phyloP scores from a whole-genome alignment of 805 yeast species.

The Candida silvatica region DNA sequence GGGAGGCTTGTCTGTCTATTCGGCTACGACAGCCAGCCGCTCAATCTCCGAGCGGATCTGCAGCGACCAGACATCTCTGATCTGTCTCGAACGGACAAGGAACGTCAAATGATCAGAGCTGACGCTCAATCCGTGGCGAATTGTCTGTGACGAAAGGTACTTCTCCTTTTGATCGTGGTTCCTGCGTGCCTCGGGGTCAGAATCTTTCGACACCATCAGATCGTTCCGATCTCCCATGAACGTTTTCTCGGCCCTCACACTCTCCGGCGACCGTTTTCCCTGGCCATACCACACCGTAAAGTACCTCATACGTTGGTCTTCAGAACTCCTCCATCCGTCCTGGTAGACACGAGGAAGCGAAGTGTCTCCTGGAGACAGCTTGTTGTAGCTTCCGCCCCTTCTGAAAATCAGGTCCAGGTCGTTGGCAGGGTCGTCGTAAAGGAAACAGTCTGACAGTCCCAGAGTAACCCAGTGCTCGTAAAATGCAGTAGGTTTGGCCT shows the following conservation, averaged over 20 bases:
- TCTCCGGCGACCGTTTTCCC: constrained; percentile 36
- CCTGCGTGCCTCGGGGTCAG: constrained; percentile 8
- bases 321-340: constrained; percentile 82
- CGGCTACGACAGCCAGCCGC: background rate
- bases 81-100: constrained; percentile 74
- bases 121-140: too few relatives aligned
- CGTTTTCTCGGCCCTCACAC: constrained; percentile 5
- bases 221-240: background rate
- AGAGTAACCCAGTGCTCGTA: constrained; percentile 49
- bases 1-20: background rate
- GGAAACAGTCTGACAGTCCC: constrained; percentile 59
- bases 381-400: constrained; percentile 29
- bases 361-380: constrained; percentile 42
- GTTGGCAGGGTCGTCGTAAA: constrained; percentile 64
- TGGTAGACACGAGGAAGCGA: constrained; percentile 63
- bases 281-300: constrained; percentile 82
- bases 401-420: constrained; percentile 42
- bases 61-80: constrained; percentile 76
- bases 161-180: too few relatives aligned
- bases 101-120: constrained; percentile 39
- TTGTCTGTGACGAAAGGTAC: too few relatives aligned
- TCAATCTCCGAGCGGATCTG: constrained; percentile 36
- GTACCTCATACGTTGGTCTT: constrained; percentile 65
- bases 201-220: background rate
- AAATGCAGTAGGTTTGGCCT: constrained; percentile 36